Base-by-base conservation (phyloP, 2,329 filamentous ascomycete species). In the Trichoderma guizhouense region DNA sequence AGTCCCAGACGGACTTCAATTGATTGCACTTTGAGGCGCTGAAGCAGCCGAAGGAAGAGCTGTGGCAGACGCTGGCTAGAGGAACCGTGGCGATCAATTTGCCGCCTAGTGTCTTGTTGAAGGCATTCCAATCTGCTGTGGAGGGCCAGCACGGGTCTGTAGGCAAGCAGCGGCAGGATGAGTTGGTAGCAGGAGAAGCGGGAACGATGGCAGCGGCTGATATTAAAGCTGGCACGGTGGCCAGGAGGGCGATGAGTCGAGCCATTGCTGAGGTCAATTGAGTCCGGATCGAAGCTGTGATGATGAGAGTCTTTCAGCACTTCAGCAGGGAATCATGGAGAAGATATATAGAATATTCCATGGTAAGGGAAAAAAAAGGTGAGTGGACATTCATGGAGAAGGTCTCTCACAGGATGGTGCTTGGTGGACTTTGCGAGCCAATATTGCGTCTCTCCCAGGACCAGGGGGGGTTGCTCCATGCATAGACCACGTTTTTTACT, bases 71-170 rank as follows among this genome's bases (percentile, higher is more conserved):
- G 2, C 82, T 76, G 1, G 82, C 88, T 1, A 89, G 76, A 0
- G 88, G 88, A 2, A 84, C 78, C 0, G 86, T 88, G 7, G 83
- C 81, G 57, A 90, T 80, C 36, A 90, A 79, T 15, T 79, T 81
- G 1, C 87, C 87, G 21, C 81, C 79, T 2, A 90, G 80, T 0
- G 87, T 84, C n/a, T 77, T 69, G 75, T 91, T 89, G 66, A 91
- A 83, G 0, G 75, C 69, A 7, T 79, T 74, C 88, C 89, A 91
- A 3, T 79, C 77, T 2, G 75, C 58, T 1, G 74, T 28, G 0
- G 79, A 78, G 0, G 89, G 89, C 88, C 89, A 91, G 76, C 82
- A 84, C 1, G 73, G n/a, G 69, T 90, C 86, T 21, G 83, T 84
- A 0, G 88, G 87, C 47, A 85, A 81, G 77, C 82, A 85, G 4